These are phyloP conservation scores for Papiliotrema terrestris DNA, from an alignment of 1,284 basidiomycete genomes.

Conservation along the genomic window DNA sequence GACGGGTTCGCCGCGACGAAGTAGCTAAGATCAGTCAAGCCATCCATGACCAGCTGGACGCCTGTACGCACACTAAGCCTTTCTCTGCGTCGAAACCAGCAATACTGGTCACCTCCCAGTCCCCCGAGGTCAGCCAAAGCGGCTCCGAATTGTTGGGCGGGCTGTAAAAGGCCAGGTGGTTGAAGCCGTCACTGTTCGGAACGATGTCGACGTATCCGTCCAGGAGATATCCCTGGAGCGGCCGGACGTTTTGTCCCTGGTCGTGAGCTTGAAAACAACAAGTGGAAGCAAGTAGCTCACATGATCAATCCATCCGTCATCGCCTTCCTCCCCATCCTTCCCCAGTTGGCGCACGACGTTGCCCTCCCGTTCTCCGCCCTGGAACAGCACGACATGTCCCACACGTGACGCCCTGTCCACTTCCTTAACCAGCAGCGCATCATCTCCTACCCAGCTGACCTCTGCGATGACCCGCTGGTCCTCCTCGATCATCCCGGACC, in stretches of 20 bases:
- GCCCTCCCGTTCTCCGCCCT: conserved; percentile 53
- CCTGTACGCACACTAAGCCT: conserved; percentile 71
- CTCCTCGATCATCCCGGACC: conserved; percentile 59
- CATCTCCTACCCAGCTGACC: conserved; percentile 77
- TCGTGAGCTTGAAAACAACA: neutral
- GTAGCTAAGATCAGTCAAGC: conserved; percentile 58
- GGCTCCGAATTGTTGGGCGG: conserved; percentile 66
- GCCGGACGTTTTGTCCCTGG: conserved; percentile 48
- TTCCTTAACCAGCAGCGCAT: conserved; percentile 77
- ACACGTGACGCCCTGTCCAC: conserved; percentile 75
- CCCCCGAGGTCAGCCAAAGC: conserved; percentile 75
- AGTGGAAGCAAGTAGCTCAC: conserved; percentile 20
- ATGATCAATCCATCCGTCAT: conserved; percentile 87
- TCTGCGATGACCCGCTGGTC: conserved; percentile 73
- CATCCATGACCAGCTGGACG: neutral
- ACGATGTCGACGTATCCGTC: conserved; percentile 82
- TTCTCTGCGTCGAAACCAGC: conserved; percentile 65
- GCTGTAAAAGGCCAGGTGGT: conserved; percentile 84
- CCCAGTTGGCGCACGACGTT: conserved; percentile 70
- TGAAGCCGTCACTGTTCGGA: conserved; percentile 70
- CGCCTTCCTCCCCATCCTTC: conserved; percentile 74
- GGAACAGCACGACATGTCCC: conserved; percentile 73
- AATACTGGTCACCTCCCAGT: conserved; percentile 86
- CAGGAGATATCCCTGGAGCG: conserved; percentile 45
- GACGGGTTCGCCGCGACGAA: conserved; percentile 82